Evolutionary conservation across 78 protist genomes (phyloP).

Genomic region (Pigoraptor vietnamica): DNA sequence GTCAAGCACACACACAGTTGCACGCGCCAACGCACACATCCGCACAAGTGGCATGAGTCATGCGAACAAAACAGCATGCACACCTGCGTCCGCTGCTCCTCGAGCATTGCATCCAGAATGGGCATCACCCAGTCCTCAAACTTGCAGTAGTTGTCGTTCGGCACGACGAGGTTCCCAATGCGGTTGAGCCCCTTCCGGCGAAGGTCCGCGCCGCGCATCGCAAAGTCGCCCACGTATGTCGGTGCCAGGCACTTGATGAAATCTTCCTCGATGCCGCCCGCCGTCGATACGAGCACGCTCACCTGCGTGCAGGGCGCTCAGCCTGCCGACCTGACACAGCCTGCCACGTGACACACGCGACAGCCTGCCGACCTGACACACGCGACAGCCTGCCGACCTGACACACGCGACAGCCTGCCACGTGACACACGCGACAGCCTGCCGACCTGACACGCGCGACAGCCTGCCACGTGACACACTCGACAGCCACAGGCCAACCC

Average conservation of each 20-base stretch:
- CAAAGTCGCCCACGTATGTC: slow-evolving; percentile 90
- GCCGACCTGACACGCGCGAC: too few relatives aligned
- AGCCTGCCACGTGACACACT: too few relatives aligned
- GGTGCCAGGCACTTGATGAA: slow-evolving; percentile 97
- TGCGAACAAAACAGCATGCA: not conserved
- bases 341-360: too few relatives aligned
- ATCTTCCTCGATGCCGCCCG: slow-evolving; percentile 99
- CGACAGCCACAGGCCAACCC: too few relatives aligned
- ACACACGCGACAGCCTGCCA: not conserved
- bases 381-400: too few relatives aligned
- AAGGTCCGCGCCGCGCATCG: slow-evolving; percentile 56
- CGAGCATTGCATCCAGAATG: slow-evolving; percentile 78
- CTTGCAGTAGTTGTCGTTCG: slow-evolving; percentile 95
- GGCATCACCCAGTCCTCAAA: slow-evolving; percentile 96
- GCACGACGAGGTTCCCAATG: slow-evolving; percentile 97
- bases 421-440: too few relatives aligned
- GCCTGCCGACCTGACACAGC: too few relatives aligned
- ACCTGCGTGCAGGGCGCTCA: too few relatives aligned
- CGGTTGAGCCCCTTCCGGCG: slow-evolving; percentile 84
- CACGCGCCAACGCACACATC: not conserved
- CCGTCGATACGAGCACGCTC: slow-evolving; percentile 92
- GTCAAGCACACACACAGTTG: not conserved
- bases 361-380: too few relatives aligned
- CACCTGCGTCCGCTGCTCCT: slow-evolving; percentile 67
- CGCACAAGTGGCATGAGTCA: not conserved